Percentiles rank a stretch among this genome's conserved stretches.
Conservation (phyloP, 2,329 filamentous ascomycete genomes). For the Cladosporium sp. region DNA sequence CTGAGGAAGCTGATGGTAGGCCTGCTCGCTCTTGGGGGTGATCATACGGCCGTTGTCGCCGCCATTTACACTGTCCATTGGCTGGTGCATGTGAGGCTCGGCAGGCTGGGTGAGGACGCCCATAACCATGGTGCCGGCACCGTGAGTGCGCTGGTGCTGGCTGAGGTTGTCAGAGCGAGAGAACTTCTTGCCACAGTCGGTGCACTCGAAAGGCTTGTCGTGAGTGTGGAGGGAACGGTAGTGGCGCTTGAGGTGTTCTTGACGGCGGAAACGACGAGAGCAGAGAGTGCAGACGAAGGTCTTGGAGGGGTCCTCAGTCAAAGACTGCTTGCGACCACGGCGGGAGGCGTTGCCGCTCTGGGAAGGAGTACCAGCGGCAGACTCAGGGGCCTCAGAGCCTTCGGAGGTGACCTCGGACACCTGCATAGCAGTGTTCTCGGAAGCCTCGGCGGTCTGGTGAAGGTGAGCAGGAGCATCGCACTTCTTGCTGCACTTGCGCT, state of each 20-base stretch:
- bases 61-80: slow-evolving; percentile 37
- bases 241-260: slow-evolving; percentile 98
- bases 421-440: slow-evolving; percentile 44
- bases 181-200: slow-evolving; percentile 98
- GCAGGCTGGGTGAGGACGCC: slow-evolving; percentile 61
- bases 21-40: slow-evolving; percentile 37
- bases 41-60: slow-evolving; percentile 37
- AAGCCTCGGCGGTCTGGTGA: slow-evolving; percentile 45
- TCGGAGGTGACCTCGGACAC: slow-evolving; percentile 42
- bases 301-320: slow-evolving; percentile 97
- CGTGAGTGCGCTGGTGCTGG: slow-evolving; percentile 93
- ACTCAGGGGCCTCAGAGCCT: slow-evolving; percentile 31
- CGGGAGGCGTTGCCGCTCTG: slow-evolving; percentile 67
- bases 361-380: slow-evolving; percentile 32
- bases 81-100: slow-evolving; percentile 32
- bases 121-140: slow-evolving; percentile 86
- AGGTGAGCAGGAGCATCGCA: slow-evolving; percentile 47
- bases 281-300: slow-evolving; percentile 96
- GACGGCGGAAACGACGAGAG: slow-evolving; percentile 94
- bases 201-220: slow-evolving; percentile 97
- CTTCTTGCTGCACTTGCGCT: slow-evolving; percentile 34
- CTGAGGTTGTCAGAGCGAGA: slow-evolving; percentile 96
- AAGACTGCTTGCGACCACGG: slow-evolving; percentile 94
- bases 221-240: slow-evolving; percentile 97
- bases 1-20: slow-evolving; percentile 25